A percentile compares a stretch with the other conserved stretches of the same genome.
Evolutionary conservation across 1,284 basidiomycete genomes (phyloP).

Genomic region (Melampsora americana): DNA sequence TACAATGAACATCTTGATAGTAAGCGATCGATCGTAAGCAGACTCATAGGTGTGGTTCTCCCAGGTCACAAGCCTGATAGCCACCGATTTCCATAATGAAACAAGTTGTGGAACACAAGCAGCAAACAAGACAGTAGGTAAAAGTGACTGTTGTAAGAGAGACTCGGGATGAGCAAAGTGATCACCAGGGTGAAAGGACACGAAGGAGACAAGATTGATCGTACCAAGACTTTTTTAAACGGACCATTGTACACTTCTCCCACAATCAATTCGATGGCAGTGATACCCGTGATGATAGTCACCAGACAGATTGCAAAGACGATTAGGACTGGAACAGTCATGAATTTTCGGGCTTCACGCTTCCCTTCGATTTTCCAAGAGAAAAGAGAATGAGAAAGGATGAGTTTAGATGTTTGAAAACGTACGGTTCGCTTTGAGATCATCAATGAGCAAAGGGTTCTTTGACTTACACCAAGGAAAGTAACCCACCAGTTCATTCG

Average conservation of each 20-base stretch:
- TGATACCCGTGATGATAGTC: slow-evolving; percentile 36
- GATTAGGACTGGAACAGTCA: slow-evolving; percentile 31
- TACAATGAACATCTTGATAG: slow-evolving; percentile 74
- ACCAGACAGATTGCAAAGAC: slow-evolving; percentile 24
- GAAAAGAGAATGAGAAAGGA: not conserved
- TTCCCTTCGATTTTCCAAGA: slow-evolving; percentile 21
- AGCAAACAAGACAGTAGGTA: slow-evolving; percentile 80
- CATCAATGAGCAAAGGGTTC: not conserved
- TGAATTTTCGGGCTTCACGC: slow-evolving; percentile 27
- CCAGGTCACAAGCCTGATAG: slow-evolving; percentile 73
- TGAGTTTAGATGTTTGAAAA: not conserved
- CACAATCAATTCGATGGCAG: slow-evolving; percentile 58
- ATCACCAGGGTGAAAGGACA: not conserved
- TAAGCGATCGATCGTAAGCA: slow-evolving; percentile 72
- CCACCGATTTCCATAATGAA: slow-evolving; percentile 67
- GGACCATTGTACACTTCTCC: slow-evolving; percentile 80
- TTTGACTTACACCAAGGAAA: slow-evolving; percentile 44
- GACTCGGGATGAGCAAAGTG: not conserved
- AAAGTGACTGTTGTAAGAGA: slow-evolving; percentile 57
- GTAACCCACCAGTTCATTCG: slow-evolving; percentile 45
- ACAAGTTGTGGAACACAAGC: slow-evolving; percentile 78
- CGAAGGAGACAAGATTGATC: not conserved
- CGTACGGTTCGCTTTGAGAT: not conserved
- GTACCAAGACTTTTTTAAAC: slow-evolving; percentile 62
- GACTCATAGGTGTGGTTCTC: slow-evolving; percentile 83